Evolutionary conservation across 306 rosid species (phyloP), one percentile per base, ranked within the genome.

Genomic region (Hippophae gyantsensis): DNA sequence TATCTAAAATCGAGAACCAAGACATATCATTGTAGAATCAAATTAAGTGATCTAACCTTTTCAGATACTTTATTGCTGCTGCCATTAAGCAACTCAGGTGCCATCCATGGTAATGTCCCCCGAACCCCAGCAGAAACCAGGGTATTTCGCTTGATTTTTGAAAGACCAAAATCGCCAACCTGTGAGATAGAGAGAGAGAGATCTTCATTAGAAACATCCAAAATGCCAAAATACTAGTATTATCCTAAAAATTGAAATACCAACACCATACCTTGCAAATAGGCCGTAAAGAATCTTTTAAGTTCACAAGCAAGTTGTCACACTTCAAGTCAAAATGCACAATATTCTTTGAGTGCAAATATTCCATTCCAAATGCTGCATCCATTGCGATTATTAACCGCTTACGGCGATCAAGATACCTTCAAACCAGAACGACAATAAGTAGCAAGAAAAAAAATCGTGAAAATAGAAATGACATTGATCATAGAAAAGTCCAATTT

Each of bases 351-450:
- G 90, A 79, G 63, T 89, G 96, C 80, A 89, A 66, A 70, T 89
- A 89, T 65, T 89, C 97, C 97, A 89, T 89, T 72, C 97, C 97
- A 76, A 89, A 86, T 49, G 97, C 95, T 45, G 95, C 97, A 71
- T 89, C 97, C 95, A 86, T 89, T 44, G 97, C 95, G 77, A 89
- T 89, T 56, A 89, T 81, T 71, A 89, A 78, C 59, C 87, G 73
- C 82, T 86, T 89, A 51, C 97, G 92, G 66, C 85, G 86, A 75
- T 89, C 97, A 52, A 89, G 85, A 71, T 74, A 66, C 86, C 95
- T 89, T 72, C 56, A 73, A 26, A 60, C 48, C 48, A 49, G 13
- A 23, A 49, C 12, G 9, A 49, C 7, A 23, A 12, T 49, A n/a
- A 49, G 7, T 11, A 23, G 53, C 6, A 49, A 23, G 9, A 49